These are phyloP conservation scores for Xerocomus spinulosus DNA, from an alignment of 768 basidiomycete species.

Conservation along the genomic window DNA sequence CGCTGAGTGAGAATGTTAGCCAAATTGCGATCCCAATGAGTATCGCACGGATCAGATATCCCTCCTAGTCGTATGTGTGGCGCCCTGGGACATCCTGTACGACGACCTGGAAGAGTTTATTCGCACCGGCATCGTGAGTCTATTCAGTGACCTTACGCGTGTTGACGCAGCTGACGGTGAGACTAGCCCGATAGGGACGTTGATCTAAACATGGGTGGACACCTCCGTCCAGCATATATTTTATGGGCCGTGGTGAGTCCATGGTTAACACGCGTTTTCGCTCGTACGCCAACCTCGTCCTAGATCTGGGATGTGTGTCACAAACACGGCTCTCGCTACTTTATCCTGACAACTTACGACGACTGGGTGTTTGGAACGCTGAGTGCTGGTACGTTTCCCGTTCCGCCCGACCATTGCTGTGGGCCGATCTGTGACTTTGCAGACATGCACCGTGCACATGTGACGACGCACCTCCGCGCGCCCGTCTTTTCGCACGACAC, in stretches of 20 bases:
- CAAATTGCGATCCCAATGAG: neutral
- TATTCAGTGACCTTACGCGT: no score
- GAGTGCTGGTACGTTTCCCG: constrained; percentile 4
- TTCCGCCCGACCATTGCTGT: no score
- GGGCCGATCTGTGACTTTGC: no score
- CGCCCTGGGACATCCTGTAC: constrained; percentile 2
- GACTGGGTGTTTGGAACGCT: constrained; percentile 14
- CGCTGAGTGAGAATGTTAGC: neutral
- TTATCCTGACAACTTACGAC: constrained; percentile 16
- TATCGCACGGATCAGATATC: neutral
- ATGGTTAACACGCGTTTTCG: no score
- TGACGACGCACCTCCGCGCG: constrained; percentile 8
- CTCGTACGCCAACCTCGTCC: neutral
- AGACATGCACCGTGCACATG: constrained; percentile 8
- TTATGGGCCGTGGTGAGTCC: constrained; percentile 13
- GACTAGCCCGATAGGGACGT: neutral
- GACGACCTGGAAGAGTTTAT: constrained; percentile 6
- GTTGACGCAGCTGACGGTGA: neutral
- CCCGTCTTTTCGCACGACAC: constrained; percentile 8
- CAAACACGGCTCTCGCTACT: constrained; percentile 7
- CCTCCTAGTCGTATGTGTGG: constrained; percentile 1
- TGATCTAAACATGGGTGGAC: neutral
- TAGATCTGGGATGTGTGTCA: constrained; percentile 18
- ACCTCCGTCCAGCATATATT: constrained; percentile 1
- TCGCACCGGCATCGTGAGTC: constrained; percentile 3